phyloP scores from a whole-genome alignment of 2,329 filamentous ascomycete genomes.

The Pyrenochaeta sp. region DNA sequence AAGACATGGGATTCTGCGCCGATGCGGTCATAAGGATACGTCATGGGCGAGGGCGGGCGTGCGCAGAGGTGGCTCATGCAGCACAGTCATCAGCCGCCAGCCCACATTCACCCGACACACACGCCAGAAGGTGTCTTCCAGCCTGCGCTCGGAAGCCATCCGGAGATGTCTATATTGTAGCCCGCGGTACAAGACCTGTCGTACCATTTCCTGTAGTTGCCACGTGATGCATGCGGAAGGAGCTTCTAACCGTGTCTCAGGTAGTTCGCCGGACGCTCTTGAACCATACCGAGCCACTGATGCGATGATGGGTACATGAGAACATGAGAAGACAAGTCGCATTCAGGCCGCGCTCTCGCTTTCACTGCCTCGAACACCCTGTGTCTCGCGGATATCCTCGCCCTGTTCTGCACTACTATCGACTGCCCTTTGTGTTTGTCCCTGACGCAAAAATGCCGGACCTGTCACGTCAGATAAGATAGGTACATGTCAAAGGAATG shows the following conservation, averaged over 20 bases:
- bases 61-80: background rate
- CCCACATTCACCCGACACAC: too few relatives aligned
- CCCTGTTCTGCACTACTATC: background rate
- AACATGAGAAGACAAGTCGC: too few relatives aligned
- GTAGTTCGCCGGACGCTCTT: background rate
- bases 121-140: background rate
- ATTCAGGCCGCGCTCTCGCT: too few relatives aligned
- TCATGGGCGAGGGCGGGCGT: background rate
- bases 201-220: background rate
- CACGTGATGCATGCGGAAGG: background rate
- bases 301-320: background rate
- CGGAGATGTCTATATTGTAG: background rate
- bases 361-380: background rate
- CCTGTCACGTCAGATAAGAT: background rate
- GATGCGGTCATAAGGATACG: background rate
- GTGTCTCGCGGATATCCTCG: background rate
- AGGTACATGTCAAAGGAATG: background rate
- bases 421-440: background rate
- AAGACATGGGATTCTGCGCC: constrained; percentile 9
- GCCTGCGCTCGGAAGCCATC: background rate
- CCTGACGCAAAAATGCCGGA: background rate
- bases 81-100: background rate
- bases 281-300: background rate
- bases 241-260: background rate
- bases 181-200: background rate